Evolutionary conservation across 768 basidiomycete genomes (phyloP).

Genomic region (Kwoniella sp.): DNA sequence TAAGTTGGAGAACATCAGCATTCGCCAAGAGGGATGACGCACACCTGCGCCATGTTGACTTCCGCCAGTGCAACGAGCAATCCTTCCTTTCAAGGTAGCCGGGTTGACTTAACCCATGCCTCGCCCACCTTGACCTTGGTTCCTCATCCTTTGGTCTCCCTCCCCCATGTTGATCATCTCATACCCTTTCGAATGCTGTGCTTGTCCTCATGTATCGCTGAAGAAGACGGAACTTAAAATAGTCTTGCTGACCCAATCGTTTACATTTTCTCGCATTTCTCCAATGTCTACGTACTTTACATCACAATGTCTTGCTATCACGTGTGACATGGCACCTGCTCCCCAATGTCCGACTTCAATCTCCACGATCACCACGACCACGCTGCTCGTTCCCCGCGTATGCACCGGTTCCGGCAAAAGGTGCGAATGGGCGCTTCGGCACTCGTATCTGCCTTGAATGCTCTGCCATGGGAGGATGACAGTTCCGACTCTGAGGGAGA

Average conservation of each 20-base stretch:
- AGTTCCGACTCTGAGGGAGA: constrained; percentile 35
- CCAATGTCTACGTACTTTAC: too few relatives aligned
- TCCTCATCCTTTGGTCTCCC: too few relatives aligned
- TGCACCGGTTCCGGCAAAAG: constrained; percentile 22
- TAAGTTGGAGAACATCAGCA: too few relatives aligned
- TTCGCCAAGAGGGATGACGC: background rate
- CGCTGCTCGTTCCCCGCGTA: background rate
- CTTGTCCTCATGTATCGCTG: background rate
- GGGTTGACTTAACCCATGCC: background rate
- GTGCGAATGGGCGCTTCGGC: constrained; percentile 52
- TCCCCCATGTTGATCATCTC: too few relatives aligned
- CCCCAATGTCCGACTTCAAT: background rate
- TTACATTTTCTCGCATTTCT: too few relatives aligned
- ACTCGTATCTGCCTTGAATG: constrained; percentile 48
- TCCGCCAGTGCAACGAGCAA: background rate
- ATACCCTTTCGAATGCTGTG: background rate
- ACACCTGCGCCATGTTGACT: background rate
- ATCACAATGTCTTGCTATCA: background rate
- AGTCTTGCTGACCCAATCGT: too few relatives aligned
- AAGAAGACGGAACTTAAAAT: too few relatives aligned
- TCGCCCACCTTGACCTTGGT: too few relatives aligned
- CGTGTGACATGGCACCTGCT: too few relatives aligned
- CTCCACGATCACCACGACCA: constrained; percentile 6
- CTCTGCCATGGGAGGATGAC: constrained; percentile 46
- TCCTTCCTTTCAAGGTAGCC: background rate